phyloP scores from a whole-genome alignment of 768 basidiomycete species.

The Auricularia auricula-judae region DNA sequence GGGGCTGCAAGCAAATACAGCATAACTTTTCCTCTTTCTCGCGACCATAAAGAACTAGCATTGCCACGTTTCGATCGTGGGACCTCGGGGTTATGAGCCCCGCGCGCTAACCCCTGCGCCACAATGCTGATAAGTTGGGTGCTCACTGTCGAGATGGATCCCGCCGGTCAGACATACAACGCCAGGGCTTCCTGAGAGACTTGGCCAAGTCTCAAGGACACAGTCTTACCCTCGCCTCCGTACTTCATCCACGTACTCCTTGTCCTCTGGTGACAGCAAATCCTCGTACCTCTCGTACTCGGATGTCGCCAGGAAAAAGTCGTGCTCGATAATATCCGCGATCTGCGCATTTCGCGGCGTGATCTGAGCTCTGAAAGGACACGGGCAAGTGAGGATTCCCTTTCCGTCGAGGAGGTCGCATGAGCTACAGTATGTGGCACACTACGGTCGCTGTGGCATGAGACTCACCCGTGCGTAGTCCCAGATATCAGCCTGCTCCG shows the following conservation, averaged over 20 bases:
- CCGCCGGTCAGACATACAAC: no score
- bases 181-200: no score
- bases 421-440: neutral
- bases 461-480: neutral
- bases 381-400: neutral
- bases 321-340: neutral
- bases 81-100: conserved; percentile 6
- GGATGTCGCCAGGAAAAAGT: neutral
- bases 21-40: no score
- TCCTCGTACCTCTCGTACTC: neutral
- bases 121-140: neutral
- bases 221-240: neutral
- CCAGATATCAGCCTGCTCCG: neutral
- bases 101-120: conserved; percentile 4
- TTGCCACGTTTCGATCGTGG: conserved; percentile 4
- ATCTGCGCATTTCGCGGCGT: neutral
- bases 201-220: no score
- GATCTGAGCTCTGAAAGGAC: neutral
- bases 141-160: neutral
- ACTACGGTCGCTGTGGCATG: neutral
- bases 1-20: no score
- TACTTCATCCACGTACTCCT: neutral
- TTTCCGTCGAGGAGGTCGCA: neutral
- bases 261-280: neutral
- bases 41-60: neutral